Evolutionary conservation across 768 basidiomycete species (phyloP), one percentile per base, ranked within the genome.

Genomic region (Saitozyma sp.): DNA sequence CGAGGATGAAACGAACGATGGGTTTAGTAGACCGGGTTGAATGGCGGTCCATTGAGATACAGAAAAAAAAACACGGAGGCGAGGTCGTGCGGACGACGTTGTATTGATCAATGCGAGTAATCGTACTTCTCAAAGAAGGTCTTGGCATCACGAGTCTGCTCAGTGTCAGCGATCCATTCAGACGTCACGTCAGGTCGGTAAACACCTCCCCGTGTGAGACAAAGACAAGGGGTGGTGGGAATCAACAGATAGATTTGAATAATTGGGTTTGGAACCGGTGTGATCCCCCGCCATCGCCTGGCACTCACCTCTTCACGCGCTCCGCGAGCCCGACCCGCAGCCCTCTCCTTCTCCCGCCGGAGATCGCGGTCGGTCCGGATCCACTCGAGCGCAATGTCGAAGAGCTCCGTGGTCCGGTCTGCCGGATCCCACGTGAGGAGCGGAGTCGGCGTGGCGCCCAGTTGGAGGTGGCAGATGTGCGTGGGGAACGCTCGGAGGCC

Each of bases 401-500:
- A 89, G 42, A 99, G 79, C 38, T 79, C 72, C 29, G 78, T 78
- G 6, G 54, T 19, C 14, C 57, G 54, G 7, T 57, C 60, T 6
- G 53, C 45, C 13, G 57, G 19, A 63, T 54, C 50, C 92, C 93
- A 97, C 8, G 86, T 73, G 13, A 85, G 84, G 8, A 77, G 57
- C 3, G 90, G 88, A 16, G 82, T 82, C 6, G 81, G 80, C 1
- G 85, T 86, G 11, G 87, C 82, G 5, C 96, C 96, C 52, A 92
- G 84, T 29, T 89, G 86, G 87, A 99, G 89, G 75, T 98, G 96
- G 6, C 87, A 87, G 63, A 98, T 83, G 73, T 95, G 91, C 0
- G 94, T 97, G 4, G 96, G 95, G 82, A 95, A 97, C n/a, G 84
- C 79, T 71, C 86, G 85, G 39, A 98, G 80, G 10, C 94, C 95